phyloP scores from a whole-genome alignment of 108 stramenopile genomes.

The Chaetoceros muelleri region DNA sequence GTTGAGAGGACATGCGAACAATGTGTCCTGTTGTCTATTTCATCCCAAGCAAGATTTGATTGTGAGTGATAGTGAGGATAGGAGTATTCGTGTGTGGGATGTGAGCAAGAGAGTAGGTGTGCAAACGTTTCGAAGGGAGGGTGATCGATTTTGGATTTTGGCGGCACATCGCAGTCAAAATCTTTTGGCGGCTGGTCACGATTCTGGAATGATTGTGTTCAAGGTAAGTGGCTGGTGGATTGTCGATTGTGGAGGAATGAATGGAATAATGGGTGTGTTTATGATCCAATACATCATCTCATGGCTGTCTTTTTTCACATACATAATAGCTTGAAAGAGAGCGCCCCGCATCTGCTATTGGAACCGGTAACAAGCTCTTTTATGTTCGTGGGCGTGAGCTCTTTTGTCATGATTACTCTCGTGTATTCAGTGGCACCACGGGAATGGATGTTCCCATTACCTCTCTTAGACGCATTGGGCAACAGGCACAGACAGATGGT shows the following conservation, averaged over 20 bases:
- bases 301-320: not conserved
- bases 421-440: slow-evolving; percentile 33
- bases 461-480: slow-evolving; percentile 82
- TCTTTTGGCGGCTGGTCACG: slow-evolving; percentile 97
- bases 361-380: slow-evolving; percentile 63
- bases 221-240: slow-evolving; percentile 49
- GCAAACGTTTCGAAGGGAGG: slow-evolving; percentile 97
- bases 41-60: slow-evolving; percentile 98
- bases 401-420: slow-evolving; percentile 83
- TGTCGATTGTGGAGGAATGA: too few relatives aligned
- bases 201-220: slow-evolving; percentile 99
- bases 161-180: slow-evolving; percentile 91
- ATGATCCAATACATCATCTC: not conserved
- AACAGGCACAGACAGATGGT: slow-evolving; percentile 86
- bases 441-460: slow-evolving; percentile 89
- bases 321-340: slow-evolving; percentile 77
- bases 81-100: slow-evolving; percentile 98
- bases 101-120: slow-evolving; percentile 94
- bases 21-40: slow-evolving; percentile 96
- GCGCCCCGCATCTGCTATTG: slow-evolving; percentile 79
- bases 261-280: too few relatives aligned
- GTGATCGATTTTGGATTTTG: slow-evolving; percentile 97
- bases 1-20: slow-evolving; percentile 98
- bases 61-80: slow-evolving; percentile 96
- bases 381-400: slow-evolving; percentile 96